Percentiles rank a stretch among this genome's conserved stretches.
phyloP scores from a whole-genome alignment of 768 basidiomycete species.

The Suillus tomentosus region DNA sequence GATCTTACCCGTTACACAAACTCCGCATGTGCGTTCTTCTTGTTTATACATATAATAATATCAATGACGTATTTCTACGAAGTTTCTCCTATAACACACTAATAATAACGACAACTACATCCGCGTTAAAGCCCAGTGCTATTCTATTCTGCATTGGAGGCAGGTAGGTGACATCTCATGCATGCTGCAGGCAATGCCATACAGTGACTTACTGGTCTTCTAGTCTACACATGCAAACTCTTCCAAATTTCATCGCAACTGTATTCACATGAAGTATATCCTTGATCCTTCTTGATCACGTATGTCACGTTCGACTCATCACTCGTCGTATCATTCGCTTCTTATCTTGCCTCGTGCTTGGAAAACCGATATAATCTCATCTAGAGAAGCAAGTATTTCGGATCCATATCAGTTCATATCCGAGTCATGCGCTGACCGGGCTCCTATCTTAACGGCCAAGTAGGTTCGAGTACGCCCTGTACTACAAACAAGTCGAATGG shows the following conservation, averaged over 20 bases:
- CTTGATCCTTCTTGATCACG: background rate
- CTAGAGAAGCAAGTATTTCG: background rate
- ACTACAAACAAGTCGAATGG: background rate
- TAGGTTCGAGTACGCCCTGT: background rate
- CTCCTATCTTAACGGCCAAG: background rate
- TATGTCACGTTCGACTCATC: background rate
- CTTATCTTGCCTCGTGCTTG: slow-evolving; percentile 6
- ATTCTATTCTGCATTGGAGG: background rate
- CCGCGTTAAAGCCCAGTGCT: background rate
- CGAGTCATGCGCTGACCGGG: background rate
- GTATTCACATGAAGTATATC: background rate
- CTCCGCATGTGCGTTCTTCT: background rate
- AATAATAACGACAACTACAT: background rate
- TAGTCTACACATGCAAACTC: background rate
- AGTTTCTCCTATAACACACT: background rate
- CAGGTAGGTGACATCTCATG: background rate
- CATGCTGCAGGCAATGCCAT: background rate
- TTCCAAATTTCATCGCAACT: background rate
- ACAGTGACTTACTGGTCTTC: background rate
- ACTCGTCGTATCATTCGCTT: background rate
- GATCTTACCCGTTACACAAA: background rate
- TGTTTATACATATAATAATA: background rate
- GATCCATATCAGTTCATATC: background rate
- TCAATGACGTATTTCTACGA: background rate
- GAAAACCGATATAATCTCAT: background rate